Base-by-base conservation (phyloP, 169 alveolate species). In the Plasmodium vinckei region DNA sequence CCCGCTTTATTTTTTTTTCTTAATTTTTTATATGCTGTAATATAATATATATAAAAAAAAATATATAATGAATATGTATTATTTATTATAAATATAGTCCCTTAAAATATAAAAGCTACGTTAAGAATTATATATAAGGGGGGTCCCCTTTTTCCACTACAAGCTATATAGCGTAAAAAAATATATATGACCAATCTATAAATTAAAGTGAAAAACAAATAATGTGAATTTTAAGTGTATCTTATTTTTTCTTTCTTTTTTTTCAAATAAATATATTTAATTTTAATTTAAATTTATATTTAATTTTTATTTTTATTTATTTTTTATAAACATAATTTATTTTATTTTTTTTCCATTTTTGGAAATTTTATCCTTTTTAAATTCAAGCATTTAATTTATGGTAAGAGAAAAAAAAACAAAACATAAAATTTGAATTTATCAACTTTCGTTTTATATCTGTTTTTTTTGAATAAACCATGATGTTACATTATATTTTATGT, bases 61-160 rank as follows among this genome's bases (percentile, higher is more conserved):
- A 33, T 33, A 33, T 33, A 33, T 33, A 5, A 33, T 33, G 42
- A 33, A 33, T 33, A 33, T 33, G 42, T 3, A 33, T 33, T 33
- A 33, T 3, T 27, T 33, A 33, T 33, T 33, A 33, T 33, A 33
- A 33, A 3, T 33, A 2, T 33, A 33, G 42, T 33, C 42, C 42
- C 42, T 33, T 33, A 33, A 33, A 33, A 33, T 33, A 33, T 33
- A 5, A 4, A 33, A 33, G 42, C 42, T 33, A 5, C 42, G 5
- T 33, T 33, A 33, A 33, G 5, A 33, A 33, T 33, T 33, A 33
- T 33, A 33, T 33, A 33, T 33, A 25, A 27, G 1, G 51, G 39
- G 44, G 27, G 57, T 53, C 84, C 87, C 87, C 87, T 72, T 72
- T 72, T 72, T 39, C 46, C 87, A 72, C 72, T 72, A 72, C 71